These are phyloP conservation scores for Rhododendron ovatum DNA, from an alignment of 148 eudicot species.

Conservation along the genomic window DNA sequence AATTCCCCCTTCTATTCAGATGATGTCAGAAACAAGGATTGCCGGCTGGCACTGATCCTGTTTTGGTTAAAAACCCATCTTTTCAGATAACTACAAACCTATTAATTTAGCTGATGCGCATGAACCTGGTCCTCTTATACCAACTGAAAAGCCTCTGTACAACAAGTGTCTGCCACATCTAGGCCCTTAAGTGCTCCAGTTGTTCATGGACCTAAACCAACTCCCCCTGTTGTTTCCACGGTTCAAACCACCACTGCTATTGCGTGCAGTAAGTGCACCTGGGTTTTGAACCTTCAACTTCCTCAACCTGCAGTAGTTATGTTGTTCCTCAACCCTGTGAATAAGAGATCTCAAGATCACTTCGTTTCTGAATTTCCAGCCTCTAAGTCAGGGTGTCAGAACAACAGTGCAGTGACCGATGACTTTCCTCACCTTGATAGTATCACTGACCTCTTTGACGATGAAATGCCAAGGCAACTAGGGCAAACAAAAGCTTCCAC, in stretches of 20 bases:
- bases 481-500: no score
- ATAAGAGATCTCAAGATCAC: no score
- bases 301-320: conserved; percentile 17
- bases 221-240: conserved; percentile 41
- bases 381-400: no score
- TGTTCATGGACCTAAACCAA: conserved; percentile 40
- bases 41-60: conserved; percentile 17
- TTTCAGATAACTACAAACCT: conserved; percentile 19
- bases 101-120: conserved; percentile 31
- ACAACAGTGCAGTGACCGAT: no score
- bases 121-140: conserved; percentile 33
- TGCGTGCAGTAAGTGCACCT: conserved; percentile 70
- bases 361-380: no score
- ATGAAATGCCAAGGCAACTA: no score
- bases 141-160: conserved; percentile 22
- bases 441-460: no score
- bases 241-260: conserved; percentile 41
- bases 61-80: conserved; percentile 30
- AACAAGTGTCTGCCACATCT: conserved; percentile 44
- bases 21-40: conserved; percentile 22
- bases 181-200: conserved; percentile 86
- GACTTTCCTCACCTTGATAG: no score
- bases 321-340: conserved; percentile 25
- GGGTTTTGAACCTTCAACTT: conserved; percentile 58
- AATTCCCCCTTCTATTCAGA: conserved; percentile 11